Evolutionary conservation across 495 filamentous ascomycete genomes (phyloP), one percentile per base, ranked within the genome.

Genomic region (Hypoxylon rickii): DNA sequence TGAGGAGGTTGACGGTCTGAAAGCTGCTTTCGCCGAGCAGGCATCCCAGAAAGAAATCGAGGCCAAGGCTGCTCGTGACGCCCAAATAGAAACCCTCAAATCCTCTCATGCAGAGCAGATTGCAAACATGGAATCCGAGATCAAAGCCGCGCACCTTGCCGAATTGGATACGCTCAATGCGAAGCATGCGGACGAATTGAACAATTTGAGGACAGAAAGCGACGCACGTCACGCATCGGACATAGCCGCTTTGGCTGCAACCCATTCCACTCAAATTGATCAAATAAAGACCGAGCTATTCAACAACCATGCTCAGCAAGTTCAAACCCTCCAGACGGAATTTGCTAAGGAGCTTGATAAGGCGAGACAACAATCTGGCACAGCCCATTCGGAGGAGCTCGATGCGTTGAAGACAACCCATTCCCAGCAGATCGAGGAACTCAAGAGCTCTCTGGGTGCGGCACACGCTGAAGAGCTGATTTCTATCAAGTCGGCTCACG

Each of bases 321-420:
- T 81, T 8, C 76, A 81, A 51, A 65, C 73, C 44, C 68, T 82
- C 12, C 72, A 76, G 48, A 43, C 57, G 4, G 58, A 57, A 37
- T 68, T 77, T 47, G 66, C 71, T 38, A 64, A 74, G 51, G 61
- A 76, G 37, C 58, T 73, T 16, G 64, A 70, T 13, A 64, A 67
- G 41, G 64, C 61, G 16, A 72, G 64, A 41, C 51, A 51, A 11
- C 48, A 65, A 1, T 62, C 61, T 29, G 62, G 59, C 13, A 52
- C 55, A 4, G 42, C 61, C 2, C 67, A 78, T 32, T 55, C 70
- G 24, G 63, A 69, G 48, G 65, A 73, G 24, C 63, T 76, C 21
- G 69, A 76, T 42, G 57, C 61, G 17, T 44, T 70, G 45, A 71
- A 69, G 51, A 40, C 71, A 26, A 62, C 61, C 22, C 71, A 80